Percentiles rank a stretch among this genome's conserved stretches.
Conservation (phyloP, 2,329 filamentous ascomycete genomes). For the Ascochyta rabiei region DNA sequence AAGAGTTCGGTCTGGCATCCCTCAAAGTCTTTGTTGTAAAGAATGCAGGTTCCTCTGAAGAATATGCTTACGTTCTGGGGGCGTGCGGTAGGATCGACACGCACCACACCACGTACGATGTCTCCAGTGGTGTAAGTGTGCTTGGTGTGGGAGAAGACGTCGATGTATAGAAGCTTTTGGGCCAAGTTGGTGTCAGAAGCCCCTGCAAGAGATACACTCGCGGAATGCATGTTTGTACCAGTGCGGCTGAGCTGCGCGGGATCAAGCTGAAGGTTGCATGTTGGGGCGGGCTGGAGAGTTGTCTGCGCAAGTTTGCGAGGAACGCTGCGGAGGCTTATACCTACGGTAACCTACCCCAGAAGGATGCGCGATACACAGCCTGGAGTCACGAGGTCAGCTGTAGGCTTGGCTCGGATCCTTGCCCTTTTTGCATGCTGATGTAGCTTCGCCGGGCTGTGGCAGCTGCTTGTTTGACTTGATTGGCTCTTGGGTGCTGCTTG, state of each 20-base stretch:
- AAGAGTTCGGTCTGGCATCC: slow-evolving; percentile 28
- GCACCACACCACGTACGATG: slow-evolving; percentile 25
- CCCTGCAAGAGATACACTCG: slow-evolving; percentile 7
- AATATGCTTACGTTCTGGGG: slow-evolving; percentile 25
- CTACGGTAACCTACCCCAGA: neutral
- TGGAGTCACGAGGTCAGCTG: slow-evolving; percentile 4
- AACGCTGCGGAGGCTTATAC: neutral
- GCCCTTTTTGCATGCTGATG: neutral
- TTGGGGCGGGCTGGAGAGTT: neutral
- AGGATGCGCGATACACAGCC: slow-evolving; percentile 2
- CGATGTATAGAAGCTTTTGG: slow-evolving; percentile 26
- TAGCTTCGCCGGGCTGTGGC: slow-evolving; percentile 2
- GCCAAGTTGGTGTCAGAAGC: slow-evolving; percentile 19
- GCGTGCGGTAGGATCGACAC: slow-evolving; percentile 26
- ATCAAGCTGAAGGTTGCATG: slow-evolving; percentile 2
- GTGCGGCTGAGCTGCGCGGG: neutral
- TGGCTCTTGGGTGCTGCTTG: neutral
- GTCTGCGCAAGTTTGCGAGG: slow-evolving; percentile 9
- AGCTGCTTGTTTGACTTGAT: neutral
- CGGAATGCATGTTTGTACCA: slow-evolving; percentile 7
- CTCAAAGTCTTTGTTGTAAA: slow-evolving; percentile 20
- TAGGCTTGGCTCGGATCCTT: neutral
- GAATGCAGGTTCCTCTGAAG: slow-evolving; percentile 22
- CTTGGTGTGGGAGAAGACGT: slow-evolving; percentile 15
- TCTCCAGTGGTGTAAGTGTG: slow-evolving; percentile 31